phyloP scores from a whole-genome alignment of 202 grass and related monocot genomes.

The Zoysia matrella region DNA sequence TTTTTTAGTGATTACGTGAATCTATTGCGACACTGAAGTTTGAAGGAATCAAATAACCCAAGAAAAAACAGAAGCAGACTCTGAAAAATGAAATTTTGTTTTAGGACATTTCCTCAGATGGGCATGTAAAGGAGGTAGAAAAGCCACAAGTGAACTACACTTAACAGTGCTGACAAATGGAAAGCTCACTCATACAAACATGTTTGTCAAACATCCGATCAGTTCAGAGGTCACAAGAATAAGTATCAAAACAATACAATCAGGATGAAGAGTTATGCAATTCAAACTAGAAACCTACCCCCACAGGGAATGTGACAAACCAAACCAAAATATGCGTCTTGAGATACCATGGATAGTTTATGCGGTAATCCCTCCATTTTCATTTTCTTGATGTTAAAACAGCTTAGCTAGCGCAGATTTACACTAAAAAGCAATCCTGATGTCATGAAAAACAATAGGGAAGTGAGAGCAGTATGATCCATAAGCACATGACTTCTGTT shows the following conservation, averaged over 20 bases:
- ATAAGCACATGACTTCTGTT: neutral
- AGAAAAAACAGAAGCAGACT: constrained; percentile 4
- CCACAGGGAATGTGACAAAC: neutral
- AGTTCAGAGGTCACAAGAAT: neutral
- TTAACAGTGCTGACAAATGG: constrained; percentile 7
- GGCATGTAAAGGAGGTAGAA: constrained; percentile 5
- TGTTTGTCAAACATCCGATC: neutral
- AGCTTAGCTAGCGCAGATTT: neutral
- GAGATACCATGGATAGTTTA: neutral
- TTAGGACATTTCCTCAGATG: neutral
- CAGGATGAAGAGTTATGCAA: neutral
- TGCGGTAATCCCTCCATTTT: neutral
- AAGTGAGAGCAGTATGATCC: neutral
- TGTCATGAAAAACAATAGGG: neutral
- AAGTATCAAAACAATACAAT: constrained; percentile 3
- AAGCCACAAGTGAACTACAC: neutral
- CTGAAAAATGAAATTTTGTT: neutral
- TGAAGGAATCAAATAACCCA: neutral
- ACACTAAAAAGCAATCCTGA: neutral
- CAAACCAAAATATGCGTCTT: constrained; percentile 9
- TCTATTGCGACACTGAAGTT: constrained; percentile 9
- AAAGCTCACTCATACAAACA: neutral
- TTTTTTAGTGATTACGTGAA: neutral
- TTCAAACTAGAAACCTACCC: neutral
- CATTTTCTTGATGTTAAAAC: neutral